phyloP scores from a whole-genome alignment of 805 yeast species.

The Clavispora carvajalis region DNA sequence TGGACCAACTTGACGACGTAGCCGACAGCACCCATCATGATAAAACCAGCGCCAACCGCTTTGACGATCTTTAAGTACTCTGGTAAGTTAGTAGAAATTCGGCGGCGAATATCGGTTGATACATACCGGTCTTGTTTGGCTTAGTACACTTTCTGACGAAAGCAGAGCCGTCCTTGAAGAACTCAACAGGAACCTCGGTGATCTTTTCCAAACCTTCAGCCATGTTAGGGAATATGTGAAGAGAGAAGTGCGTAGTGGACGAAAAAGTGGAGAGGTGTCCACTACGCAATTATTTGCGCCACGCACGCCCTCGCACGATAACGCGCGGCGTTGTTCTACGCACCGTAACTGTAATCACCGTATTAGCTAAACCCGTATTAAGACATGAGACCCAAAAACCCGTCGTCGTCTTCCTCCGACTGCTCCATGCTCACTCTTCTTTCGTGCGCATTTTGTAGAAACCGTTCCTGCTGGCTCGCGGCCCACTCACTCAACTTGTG shows the following conservation, averaged over 20 bases:
- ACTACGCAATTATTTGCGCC: constrained; percentile 2
- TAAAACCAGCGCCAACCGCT: constrained; percentile 95
- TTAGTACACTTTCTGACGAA: constrained; percentile 89
- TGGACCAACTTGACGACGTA: constrained; percentile 90
- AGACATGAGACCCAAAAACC: constrained; percentile 27
- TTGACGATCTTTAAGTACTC: constrained; percentile 85
- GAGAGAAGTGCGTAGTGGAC: not conserved
- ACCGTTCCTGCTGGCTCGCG: constrained; percentile 15
- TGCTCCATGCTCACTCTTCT: constrained; percentile 18
- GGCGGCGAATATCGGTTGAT: no score
- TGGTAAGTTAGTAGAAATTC: constrained; percentile 20
- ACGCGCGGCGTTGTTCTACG: not conserved
- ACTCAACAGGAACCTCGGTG: constrained; percentile 84
- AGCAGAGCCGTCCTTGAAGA: constrained; percentile 84
- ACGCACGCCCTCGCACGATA: constrained; percentile 2
- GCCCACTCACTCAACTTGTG: constrained; percentile 19
- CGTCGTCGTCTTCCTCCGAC: constrained; percentile 26
- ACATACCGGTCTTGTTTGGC: constrained; percentile 75
- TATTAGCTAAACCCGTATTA: not conserved
- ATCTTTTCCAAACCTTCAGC: constrained; percentile 68
- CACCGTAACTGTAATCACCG: no score
- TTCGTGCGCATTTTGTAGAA: constrained; percentile 18
- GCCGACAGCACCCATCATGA: constrained; percentile 97
- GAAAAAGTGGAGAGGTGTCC: constrained; percentile 5
- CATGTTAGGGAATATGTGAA: constrained; percentile 17